Base-by-base conservation (phyloP, 805 yeast species). In the Grigorovia humatica region DNA sequence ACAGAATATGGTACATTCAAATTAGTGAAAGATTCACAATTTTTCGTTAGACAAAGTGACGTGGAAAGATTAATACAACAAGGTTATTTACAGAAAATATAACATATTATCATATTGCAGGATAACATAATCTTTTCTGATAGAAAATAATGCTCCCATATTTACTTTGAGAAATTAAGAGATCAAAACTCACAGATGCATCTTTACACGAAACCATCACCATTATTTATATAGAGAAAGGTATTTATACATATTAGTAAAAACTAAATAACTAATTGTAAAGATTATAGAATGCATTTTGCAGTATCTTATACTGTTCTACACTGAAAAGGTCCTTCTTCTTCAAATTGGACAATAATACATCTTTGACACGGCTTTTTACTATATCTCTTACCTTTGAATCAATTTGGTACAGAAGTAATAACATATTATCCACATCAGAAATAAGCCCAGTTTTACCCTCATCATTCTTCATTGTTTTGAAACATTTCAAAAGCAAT, bases 1-100 rank as follows among this genome's bases (percentile, higher is more conserved):
- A 93, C 99, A 0, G 99, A 91, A 65, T 91, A 91, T 60, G 99
- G 97, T 20, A 96, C 88, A 3, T 89, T 93, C 70, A 90, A 90
- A 60, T 71, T 93, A 57, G 87, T 95, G 2, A 91, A 90, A 62
- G 91, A 91, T 65, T 86, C 96, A 2, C 98, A 93, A 63, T 90
- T 91, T 63, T 91, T 86, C 63, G 97, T 91, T 18, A 75, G 99
- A 53, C 91, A 88, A 58, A 83, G 93, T 0, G 99, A 93, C 62
- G 99, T 93, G 7, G 97, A 91, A 63, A 72, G 97, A 49, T 73
- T 93, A 53, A 87, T 93, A 40, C 96, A 89, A 63, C 99, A 93
- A 67, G 98, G 97, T 0, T 88, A 87, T 59, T 68, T 93, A 51
- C 95, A 88, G 65, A 86, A 84, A 63, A 75, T 86, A 51, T 81